These are phyloP conservation scores for Brettanomyces sp. DNA, from an alignment of 805 yeast species.

Conservation along the genomic window DNA sequence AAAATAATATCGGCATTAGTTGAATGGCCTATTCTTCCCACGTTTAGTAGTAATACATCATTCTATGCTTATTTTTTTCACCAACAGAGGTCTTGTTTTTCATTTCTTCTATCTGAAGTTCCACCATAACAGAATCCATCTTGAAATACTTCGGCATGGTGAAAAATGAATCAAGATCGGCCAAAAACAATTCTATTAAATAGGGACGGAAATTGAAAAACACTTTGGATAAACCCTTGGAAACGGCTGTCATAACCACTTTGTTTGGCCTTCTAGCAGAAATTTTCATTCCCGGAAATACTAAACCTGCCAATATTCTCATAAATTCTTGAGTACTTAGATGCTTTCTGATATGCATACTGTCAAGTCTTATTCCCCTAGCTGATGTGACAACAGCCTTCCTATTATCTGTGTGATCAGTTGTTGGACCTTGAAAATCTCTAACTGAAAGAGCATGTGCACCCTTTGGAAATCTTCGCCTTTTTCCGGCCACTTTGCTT, in stretches of 20 bases:
- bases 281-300: constrained; percentile 12
- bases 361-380: constrained; percentile 7
- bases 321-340: constrained; percentile 11
- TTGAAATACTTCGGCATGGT: constrained; percentile 14
- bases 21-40: no score
- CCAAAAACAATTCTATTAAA: constrained; percentile 11
- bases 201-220: constrained; percentile 15
- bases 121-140: constrained; percentile 15
- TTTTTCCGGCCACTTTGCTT: not conserved
- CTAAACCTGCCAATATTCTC: constrained; percentile 7
- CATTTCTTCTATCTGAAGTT: constrained; percentile 13
- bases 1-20: no score
- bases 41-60: no score
- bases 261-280: not conserved
- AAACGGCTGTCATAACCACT: not conserved
- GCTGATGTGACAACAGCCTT: constrained; percentile 1
- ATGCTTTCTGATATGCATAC: constrained; percentile 7
- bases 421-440: not conserved
- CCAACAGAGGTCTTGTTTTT: not conserved
- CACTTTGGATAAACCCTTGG: constrained; percentile 4
- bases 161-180: constrained; percentile 13
- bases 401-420: not conserved
- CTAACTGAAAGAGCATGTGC: not conserved
- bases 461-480: not conserved
- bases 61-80: no score